phyloP scores from a whole-genome alignment of 331 rosid genomes.

The Stylosanthes scabra region DNA sequence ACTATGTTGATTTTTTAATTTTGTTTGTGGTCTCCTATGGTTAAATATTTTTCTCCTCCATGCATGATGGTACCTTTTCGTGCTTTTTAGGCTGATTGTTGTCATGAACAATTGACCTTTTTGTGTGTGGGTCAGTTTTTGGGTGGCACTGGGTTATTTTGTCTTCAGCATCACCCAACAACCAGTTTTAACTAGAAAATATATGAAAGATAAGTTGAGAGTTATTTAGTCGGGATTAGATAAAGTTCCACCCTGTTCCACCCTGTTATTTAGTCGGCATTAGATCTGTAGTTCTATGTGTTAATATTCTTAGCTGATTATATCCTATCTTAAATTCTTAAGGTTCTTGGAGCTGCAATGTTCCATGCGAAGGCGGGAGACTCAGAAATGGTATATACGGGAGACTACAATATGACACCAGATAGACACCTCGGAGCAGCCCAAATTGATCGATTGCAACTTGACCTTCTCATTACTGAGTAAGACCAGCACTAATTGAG shows the following conservation, averaged over 20 bases:
- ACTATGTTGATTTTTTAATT: neutral
- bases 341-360: conserved; percentile 99
- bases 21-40: neutral
- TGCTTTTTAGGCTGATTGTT: neutral
- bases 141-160: neutral
- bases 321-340: conserved; percentile 1
- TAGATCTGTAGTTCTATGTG: too few relatives aligned
- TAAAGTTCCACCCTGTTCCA: neutral
- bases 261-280: too few relatives aligned
- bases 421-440: conserved; percentile 99
- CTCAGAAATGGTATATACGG: conserved; percentile 86
- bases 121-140: neutral
- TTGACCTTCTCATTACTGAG: conserved; percentile 97
- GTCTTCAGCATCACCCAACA: neutral
- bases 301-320: conserved; percentile 19
- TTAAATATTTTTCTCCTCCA: neutral
- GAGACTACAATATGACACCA: conserved; percentile 98
- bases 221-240: neutral
- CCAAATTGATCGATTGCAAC: conserved; percentile 83
- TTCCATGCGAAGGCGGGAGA: conserved; percentile 95
- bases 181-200: neutral
- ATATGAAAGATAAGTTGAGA: neutral
- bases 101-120: neutral
- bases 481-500: conserved; percentile 43
- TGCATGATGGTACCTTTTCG: neutral